These are phyloP conservation scores for Stachybotrys chartarum DNA, from an alignment of 2,329 filamentous ascomycete species.

Conservation along the genomic window DNA sequence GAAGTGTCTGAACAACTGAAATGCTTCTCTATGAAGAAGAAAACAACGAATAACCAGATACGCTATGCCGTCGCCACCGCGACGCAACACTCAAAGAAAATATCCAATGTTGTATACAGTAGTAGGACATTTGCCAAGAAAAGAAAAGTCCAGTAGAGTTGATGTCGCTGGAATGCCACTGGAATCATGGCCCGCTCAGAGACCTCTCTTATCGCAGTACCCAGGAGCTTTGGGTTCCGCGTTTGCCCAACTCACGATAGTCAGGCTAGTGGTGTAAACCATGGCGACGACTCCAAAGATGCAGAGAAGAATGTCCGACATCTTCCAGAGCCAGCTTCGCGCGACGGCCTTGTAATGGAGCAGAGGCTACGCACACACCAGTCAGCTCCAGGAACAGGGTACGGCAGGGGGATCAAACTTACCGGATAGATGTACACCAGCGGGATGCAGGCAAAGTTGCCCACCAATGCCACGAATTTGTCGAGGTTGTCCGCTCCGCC, in stretches of 20 bases:
- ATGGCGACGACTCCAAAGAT: constrained; percentile 81
- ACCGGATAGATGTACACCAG: constrained; percentile 97
- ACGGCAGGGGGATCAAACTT: constrained; percentile 33
- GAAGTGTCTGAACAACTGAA: neutral
- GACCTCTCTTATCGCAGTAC: constrained; percentile 42
- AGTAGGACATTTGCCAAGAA: neutral
- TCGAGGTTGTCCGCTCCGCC: constrained; percentile 87
- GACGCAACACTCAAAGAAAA: neutral
- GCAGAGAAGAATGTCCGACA: constrained; percentile 68
- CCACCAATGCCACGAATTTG: constrained; percentile 94
- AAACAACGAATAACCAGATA: neutral
- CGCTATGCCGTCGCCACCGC: neutral
- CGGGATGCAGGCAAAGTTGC: constrained; percentile 96
- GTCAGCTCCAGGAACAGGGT: neutral
- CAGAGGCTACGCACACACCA: constrained; percentile 59
- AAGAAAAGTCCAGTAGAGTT: neutral
- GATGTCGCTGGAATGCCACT: neutral
- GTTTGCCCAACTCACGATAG: constrained; percentile 76
- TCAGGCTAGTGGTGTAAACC: constrained; percentile 84
- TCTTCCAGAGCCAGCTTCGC: constrained; percentile 56
- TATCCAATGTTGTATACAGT: neutral
- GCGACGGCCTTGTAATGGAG: constrained; percentile 82
- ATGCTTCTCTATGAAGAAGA: neutral
- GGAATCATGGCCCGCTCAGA: neutral
- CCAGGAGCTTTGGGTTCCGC: constrained; percentile 42